phyloP scores from a whole-genome alignment of 805 yeast genomes.

The Cyberlindnera maclurae region DNA sequence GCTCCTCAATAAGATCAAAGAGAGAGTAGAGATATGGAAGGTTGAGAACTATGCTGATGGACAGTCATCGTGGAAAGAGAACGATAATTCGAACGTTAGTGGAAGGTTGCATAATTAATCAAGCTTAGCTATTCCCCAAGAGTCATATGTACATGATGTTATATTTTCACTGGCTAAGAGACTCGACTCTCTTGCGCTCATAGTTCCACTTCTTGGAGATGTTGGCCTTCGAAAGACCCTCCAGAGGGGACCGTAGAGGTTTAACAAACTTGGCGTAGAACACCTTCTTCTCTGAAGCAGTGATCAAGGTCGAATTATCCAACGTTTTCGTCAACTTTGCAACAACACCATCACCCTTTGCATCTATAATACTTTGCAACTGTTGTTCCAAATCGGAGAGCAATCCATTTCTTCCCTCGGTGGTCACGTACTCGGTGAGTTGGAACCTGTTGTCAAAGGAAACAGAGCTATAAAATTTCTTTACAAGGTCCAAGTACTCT shows the following conservation, averaged over 20 bases:
- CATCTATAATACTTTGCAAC: slow-evolving; percentile 11
- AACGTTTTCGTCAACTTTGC: slow-evolving; percentile 38
- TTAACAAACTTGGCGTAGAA: slow-evolving; percentile 38
- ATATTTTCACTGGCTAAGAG: slow-evolving; percentile 12
- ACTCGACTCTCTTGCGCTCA: slow-evolving; percentile 41
- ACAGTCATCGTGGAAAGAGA: slow-evolving; percentile 35
- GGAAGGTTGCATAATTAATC: background rate
- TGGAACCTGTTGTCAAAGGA: slow-evolving; percentile 40
- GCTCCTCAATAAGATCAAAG: slow-evolving; percentile 39
- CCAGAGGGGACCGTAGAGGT: slow-evolving; percentile 45
- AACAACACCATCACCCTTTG: slow-evolving; percentile 25
- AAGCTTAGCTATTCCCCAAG: background rate
- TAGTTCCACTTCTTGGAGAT: slow-evolving; percentile 58
- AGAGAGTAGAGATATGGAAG: slow-evolving; percentile 44
- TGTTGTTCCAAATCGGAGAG: slow-evolving; percentile 20
- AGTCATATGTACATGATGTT: background rate
- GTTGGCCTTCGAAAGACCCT: slow-evolving; percentile 36
- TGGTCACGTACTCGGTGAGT: slow-evolving; percentile 33
- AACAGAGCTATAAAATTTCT: slow-evolving; percentile 35
- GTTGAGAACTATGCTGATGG: slow-evolving; percentile 38
- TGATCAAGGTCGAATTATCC: slow-evolving; percentile 24
- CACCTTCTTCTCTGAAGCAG: slow-evolving; percentile 30
- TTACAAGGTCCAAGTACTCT: slow-evolving; percentile 29
- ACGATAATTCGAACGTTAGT: slow-evolving; percentile 24
- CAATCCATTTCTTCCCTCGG: slow-evolving; percentile 25